Conservation (phyloP, 441 rosid species). For the Breynia disticha region DNA sequence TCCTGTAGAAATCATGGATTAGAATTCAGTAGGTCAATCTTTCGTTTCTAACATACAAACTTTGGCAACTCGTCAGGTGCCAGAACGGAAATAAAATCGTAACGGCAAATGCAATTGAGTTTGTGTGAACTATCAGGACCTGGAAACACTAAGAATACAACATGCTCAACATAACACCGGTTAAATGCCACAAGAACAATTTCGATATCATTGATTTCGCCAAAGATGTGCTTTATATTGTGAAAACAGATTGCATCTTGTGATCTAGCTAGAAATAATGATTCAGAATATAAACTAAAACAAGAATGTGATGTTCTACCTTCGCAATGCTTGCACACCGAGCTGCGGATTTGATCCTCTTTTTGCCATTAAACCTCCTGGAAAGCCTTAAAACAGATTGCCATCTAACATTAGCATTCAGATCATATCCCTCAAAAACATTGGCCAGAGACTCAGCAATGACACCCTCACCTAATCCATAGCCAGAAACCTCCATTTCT, state of each 20-base stretch:
- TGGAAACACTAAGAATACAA: not conserved
- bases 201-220: no score
- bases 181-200: no score
- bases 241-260: no score
- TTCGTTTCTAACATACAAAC: not conserved
- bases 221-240: no score
- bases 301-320: conserved; percentile 24
- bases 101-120: not conserved
- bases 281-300: conserved; percentile 1
- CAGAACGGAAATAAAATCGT: not conserved
- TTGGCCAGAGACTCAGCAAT: conserved; percentile 44
- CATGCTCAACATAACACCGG: no score
- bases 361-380: conserved; percentile 35
- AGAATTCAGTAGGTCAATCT: conserved; percentile 1
- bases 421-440: conserved; percentile 35
- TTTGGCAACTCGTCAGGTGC: conserved; percentile 1
- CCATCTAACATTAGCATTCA: conserved; percentile 58
- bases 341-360: conserved; percentile 38
- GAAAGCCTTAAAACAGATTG: conserved; percentile 42
- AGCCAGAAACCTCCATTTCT: conserved; percentile 62
- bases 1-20: conserved; percentile 32
- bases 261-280: not conserved
- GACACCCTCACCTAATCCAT: conserved; percentile 56
- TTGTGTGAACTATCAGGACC: not conserved
- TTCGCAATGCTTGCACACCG: conserved; percentile 46